Base-by-base conservation (phyloP, 176 grass and related monocot species). In the Guadua angustifolia region DNA sequence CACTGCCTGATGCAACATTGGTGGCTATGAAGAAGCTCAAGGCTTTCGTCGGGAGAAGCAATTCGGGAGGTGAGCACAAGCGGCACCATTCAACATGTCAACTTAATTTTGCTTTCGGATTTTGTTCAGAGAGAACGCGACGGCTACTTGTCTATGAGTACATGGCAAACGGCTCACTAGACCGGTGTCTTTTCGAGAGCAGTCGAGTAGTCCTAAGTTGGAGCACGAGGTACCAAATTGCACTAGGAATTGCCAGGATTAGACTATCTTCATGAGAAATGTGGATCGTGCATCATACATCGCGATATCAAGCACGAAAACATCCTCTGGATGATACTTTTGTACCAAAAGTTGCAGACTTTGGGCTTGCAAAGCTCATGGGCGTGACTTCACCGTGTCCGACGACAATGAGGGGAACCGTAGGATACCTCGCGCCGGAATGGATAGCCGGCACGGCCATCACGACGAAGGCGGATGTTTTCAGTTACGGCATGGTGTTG, bases 1-100 rank as follows among this genome's bases (percentile, higher is more conserved):
- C 57, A 0, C 62, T 91, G 15, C 79, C 80, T 0, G 86, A 88
- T 77, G 61, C 39, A 1, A 84, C 76, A 12, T 56, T 7, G 2
- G 89, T 94, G 4, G 92, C 92, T 0, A 83, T 91, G 25, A 94
- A 94, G 88, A 89, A 89, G 80, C 86, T 94, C 1, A 89, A 16
- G 86, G 92, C 33, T 33, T 91, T 6, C 83, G 77, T 5, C 92
- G 92, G n/a, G 92, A 91, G 86, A 94, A 94, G 84, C 89, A 94
- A 60, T 94, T 91, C 50, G 18, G 50, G 0, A 36, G 46, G 47
- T 74, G 47, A 53, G 47, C 71, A 74, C 46, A 1, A 19, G 57
- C 14, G 51, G 73, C 51, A 22, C 32, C 1, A 35, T 57, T 7
- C 73, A 19, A 4, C 71, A 74, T 12, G 71, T 53, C 47, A 74